Evolutionary conservation across 2,329 filamentous ascomycete species (phyloP).

Genomic region (Aureobasidium sp.): DNA sequence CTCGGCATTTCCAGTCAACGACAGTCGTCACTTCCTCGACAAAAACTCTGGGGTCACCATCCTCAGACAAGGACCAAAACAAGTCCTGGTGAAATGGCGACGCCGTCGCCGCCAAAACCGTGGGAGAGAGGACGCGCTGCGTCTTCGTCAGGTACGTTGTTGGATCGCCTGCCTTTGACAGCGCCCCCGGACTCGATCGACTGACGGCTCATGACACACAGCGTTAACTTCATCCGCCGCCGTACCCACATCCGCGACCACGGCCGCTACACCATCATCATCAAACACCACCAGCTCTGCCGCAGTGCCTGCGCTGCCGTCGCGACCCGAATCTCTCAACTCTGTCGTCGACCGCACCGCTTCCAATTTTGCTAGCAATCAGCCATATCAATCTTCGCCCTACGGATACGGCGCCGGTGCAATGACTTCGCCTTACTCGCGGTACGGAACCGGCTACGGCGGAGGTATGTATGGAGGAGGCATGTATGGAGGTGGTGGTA

Average conservation of each 20-base stretch:
- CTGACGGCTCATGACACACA: not conserved
- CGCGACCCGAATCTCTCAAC: constrained; percentile 70
- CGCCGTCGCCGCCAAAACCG: constrained; percentile 80
- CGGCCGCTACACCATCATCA: constrained; percentile 31
- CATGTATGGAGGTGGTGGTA: constrained; percentile 25
- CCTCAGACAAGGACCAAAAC: not conserved
- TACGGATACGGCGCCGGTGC: constrained; percentile 46
- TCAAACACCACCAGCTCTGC: constrained; percentile 33
- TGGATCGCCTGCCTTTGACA: not conserved
- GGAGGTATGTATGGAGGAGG: constrained; percentile 34
- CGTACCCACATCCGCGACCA: constrained; percentile 4
- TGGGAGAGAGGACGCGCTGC: constrained; percentile 78
- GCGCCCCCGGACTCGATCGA: not conserved
- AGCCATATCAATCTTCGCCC: constrained; percentile 44
- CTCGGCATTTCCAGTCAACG: constrained; percentile 1
- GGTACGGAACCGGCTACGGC: constrained; percentile 40
- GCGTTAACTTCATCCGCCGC: constrained; percentile 9
- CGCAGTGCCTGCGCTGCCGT: constrained; percentile 56
- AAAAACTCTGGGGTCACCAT: constrained; percentile 7
- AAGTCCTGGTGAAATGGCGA: constrained; percentile 16
- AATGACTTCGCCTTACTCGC: constrained; percentile 46
- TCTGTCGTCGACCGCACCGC: constrained; percentile 82
- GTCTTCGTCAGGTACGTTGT: constrained; percentile 25
- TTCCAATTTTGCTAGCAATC: constrained; percentile 58
- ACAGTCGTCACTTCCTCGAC: constrained; percentile 6